Evolutionary conservation across 352 stramenopile species (phyloP).

Genomic region (Phytophthora syringae): DNA sequence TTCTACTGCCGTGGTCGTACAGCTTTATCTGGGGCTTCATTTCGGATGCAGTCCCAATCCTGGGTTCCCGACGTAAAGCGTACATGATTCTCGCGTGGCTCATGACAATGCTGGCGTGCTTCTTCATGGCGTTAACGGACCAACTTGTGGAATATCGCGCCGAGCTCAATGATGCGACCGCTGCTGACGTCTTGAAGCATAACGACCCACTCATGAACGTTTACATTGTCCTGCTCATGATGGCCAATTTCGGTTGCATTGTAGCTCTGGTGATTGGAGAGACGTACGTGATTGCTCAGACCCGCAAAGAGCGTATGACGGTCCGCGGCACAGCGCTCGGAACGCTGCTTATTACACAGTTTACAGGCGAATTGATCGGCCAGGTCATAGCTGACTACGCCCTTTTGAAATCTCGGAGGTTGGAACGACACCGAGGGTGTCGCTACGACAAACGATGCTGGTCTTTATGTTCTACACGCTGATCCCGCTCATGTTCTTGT

Average conservation of each 20-base stretch:
- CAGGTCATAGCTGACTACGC: constrained; percentile 39
- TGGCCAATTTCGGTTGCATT: constrained; percentile 55
- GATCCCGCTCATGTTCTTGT: constrained; percentile 42
- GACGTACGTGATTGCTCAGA: constrained; percentile 54
- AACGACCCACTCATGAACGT: constrained; percentile 27
- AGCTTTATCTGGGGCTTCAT: constrained; percentile 86
- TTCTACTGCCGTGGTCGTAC: constrained; percentile 52
- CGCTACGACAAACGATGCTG: constrained; percentile 37
- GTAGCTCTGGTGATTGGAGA: constrained; percentile 46
- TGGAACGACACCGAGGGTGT: constrained; percentile 27
- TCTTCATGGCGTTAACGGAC: constrained; percentile 46
- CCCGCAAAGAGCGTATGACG: constrained; percentile 38
- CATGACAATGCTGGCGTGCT: constrained; percentile 39
- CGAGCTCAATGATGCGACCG: constrained; percentile 28
- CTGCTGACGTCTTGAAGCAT: constrained; percentile 20
- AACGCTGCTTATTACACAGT: constrained; percentile 45
- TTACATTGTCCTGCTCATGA: constrained; percentile 45
- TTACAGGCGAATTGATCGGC: constrained; percentile 40
- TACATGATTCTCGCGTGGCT: constrained; percentile 83
- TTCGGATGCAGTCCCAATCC: constrained; percentile 78
- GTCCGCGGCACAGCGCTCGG: constrained; percentile 39
- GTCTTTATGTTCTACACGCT: constrained; percentile 53
- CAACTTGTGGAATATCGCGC: constrained; percentile 33
- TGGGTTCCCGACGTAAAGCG: constrained; percentile 70
- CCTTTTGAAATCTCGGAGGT: constrained; percentile 35